Base-by-base conservation (phyloP, 495 filamentous ascomycete species). In the Acidomyces sp. region DNA sequence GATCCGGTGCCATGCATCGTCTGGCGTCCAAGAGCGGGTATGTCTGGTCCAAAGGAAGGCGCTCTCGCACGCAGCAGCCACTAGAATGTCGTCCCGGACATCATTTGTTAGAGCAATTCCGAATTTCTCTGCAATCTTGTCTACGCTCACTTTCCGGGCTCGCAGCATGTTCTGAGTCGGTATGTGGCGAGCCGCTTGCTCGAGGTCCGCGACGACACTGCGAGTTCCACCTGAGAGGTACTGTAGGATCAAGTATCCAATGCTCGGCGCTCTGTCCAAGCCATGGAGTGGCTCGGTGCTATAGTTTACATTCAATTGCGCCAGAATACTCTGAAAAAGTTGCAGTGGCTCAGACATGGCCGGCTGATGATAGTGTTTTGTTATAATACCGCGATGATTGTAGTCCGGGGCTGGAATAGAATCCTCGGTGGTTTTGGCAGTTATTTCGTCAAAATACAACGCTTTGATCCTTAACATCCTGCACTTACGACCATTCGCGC, bases 231-330 rank as follows among this genome's bases (percentile, higher is more conserved):
- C 23, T n/a, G 36, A 43, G 10, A 43, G 12, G 22, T 43, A 43
- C 12, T 43, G 30, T 10, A 43, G 31, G 10, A 43, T 43, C 9
- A 43, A 23, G 16, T 34, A 43, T 9, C 30, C 29, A 3, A 43
- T 25, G 12, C 29, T 15, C 3, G 29, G 10, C 7, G 40, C 6
- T 3, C 40, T 17, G 21, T 34, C 31, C 9, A 43, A 32, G 12
- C 10, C 9, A 11, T 20, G 18, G 6, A 17, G 3, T 41, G 38
- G 4, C 4, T 31, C 25, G 6, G 5, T 5, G n/a, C 3, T 3
- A 32, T 34, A 43, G 29, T 43, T 22, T 7, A 34, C 16, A 9
- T 36, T 34, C 12, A 43, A 19, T 4, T 20, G 6, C 12, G 32
- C 27, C 9, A 41, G 19, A 6, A 41, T 17, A 9, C 21, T 4